These are phyloP conservation scores for Onygenales sp. DNA, from an alignment of 2,329 filamentous ascomycete genomes.

Conservation along the genomic window DNA sequence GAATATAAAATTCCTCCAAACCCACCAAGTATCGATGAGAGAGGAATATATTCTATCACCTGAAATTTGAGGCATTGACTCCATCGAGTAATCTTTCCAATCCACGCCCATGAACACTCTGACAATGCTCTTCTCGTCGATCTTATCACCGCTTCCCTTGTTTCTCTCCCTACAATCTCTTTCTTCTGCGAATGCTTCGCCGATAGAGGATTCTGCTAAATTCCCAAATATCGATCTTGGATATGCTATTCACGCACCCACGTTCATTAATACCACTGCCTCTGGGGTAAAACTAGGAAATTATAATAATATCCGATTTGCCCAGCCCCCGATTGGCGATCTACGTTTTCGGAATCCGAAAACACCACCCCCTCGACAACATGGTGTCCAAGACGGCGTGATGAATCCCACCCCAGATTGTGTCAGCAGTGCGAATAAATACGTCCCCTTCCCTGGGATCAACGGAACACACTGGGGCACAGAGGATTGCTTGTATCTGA, in stretches of 20 bases:
- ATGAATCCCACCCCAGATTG: constrained; percentile 4
- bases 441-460: background rate
- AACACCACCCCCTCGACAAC: constrained; percentile 3
- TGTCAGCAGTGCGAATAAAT: constrained; percentile 2
- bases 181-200: background rate
- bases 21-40: background rate
- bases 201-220: background rate
- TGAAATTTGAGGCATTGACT: background rate
- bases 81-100: background rate
- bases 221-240: constrained; percentile 9
- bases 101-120: background rate
- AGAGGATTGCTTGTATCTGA: constrained; percentile 9
- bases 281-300: constrained; percentile 5
- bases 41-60: background rate
- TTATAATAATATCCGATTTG: constrained; percentile 13
- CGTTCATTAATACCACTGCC: constrained; percentile 4
- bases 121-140: background rate
- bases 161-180: background rate
- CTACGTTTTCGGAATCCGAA: constrained; percentile 7
- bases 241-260: constrained; percentile 8
- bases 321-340: constrained; percentile 7
- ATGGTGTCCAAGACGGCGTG: constrained; percentile 3
- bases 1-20: no score
- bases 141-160: background rate
- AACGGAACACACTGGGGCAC: background rate